These are phyloP conservation scores for Acorus gramineus DNA, from an alignment of 106 monocot genomes.

Conservation along the genomic window DNA sequence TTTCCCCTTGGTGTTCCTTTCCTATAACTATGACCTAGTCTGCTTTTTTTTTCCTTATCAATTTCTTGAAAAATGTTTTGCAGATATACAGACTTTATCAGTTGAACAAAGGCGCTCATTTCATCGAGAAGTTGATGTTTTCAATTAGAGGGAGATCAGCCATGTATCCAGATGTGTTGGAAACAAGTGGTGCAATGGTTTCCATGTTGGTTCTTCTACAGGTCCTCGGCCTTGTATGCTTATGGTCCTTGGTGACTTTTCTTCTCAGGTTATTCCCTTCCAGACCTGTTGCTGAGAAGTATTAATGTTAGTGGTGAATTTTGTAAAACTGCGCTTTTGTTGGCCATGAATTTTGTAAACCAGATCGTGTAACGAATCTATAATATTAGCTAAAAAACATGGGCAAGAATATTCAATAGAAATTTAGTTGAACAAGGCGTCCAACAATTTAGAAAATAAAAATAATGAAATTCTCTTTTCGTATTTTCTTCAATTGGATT, in stretches of 20 bases:
- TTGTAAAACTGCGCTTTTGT: too few species aligned
- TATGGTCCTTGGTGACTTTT: constrained; percentile 65
- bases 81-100: constrained; percentile 76
- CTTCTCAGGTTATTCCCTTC: constrained; percentile 67
- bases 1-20: too few species aligned
- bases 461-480: too few species aligned
- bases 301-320: constrained; percentile 12
- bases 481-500: too few species aligned
- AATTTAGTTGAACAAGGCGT: too few species aligned
- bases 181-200: constrained; percentile 32
- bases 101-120: constrained; percentile 53
- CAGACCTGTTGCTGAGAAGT: constrained; percentile 60
- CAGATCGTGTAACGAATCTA: too few species aligned
- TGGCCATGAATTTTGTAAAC: too few species aligned
- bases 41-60: too few species aligned
- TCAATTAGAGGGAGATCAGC: constrained; percentile 23
- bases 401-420: too few species aligned
- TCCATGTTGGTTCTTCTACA: constrained; percentile 47
- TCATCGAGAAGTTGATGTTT: constrained; percentile 45
- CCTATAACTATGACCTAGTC: too few species aligned
- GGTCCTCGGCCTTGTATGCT: constrained; percentile 45
- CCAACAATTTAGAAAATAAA: too few species aligned
- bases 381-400: too few species aligned
- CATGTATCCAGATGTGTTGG: constrained; percentile 21
- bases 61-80: background rate